Percentiles rank a stretch among this genome's conserved stretches.
phyloP scores from a whole-genome alignment of 768 basidiomycete species.

The Hysterangium stoloniferum region DNA sequence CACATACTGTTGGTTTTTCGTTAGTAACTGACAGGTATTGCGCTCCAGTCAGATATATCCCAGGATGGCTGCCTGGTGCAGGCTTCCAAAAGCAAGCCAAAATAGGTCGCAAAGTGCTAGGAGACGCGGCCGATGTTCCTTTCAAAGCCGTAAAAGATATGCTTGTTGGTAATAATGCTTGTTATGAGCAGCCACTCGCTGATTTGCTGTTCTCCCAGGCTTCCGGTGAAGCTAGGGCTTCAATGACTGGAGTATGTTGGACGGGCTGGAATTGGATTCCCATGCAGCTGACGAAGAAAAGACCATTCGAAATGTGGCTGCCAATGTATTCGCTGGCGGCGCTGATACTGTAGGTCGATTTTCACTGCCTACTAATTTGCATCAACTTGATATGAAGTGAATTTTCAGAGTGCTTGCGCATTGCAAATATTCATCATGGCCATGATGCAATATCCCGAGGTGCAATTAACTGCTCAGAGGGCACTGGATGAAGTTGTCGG shows the following conservation, averaged over 20 bases:
- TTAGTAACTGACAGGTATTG: neutral
- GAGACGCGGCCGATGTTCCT: neutral
- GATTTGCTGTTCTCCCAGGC: neutral
- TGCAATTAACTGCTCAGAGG: neutral
- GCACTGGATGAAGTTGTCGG: constrained; percentile 9
- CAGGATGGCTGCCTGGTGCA: constrained; percentile 14
- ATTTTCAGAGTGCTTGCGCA: neutral
- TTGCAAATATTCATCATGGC: neutral
- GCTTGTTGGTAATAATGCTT: neutral
- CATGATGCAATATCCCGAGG: neutral
- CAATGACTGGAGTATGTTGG: neutral
- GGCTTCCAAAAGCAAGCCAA: constrained; percentile 9
- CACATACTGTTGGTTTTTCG: constrained; percentile 14
- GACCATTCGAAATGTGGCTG: neutral
- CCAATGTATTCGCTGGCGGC: neutral
- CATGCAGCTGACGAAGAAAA: constrained; percentile 1
- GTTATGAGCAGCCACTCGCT: neutral
- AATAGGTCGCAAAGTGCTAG: neutral
- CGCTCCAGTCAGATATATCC: constrained; percentile 11
- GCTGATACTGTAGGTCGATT: constrained; percentile 9
- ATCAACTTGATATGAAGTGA: neutral
- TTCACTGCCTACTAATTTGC: neutral
- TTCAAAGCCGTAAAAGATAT: neutral
- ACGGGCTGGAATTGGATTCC: constrained; percentile 2
- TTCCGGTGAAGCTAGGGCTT: neutral